phyloP scores from a whole-genome alignment of 78 protist species.

The Dictyostelium brefeldianum region DNA sequence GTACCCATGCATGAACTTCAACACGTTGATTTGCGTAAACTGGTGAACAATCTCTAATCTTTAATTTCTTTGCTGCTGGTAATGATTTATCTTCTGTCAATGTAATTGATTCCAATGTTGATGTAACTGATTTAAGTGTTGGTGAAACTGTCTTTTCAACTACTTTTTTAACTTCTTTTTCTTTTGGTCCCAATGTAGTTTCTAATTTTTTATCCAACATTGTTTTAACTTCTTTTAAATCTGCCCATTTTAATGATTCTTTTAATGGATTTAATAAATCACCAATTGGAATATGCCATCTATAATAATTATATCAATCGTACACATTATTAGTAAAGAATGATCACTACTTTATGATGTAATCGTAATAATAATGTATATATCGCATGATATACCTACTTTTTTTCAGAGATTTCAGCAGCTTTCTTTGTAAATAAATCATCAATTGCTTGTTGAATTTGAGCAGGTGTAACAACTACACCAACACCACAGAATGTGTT shows the following conservation, averaged over 20 bases:
- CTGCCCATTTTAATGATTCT: constrained; percentile 79
- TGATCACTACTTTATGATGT: no score
- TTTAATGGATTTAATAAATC: constrained; percentile 74
- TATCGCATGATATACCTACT: background rate
- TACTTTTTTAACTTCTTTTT: background rate
- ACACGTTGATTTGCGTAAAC: constrained; percentile 82
- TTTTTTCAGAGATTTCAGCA: constrained; percentile 41
- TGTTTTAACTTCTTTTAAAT: constrained; percentile 53
- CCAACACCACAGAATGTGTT: constrained; percentile 80
- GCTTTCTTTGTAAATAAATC: constrained; percentile 28
- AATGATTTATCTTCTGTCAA: constrained; percentile 42
- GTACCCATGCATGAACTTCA: constrained; percentile 94
- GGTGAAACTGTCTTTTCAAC: background rate
- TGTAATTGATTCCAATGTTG: constrained; percentile 31
- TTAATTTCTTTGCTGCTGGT: constrained; percentile 65
- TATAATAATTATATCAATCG: background rate
- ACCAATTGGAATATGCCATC: constrained; percentile 78
- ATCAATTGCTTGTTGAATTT: constrained; percentile 53
- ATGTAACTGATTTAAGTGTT: background rate
- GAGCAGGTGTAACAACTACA: constrained; percentile 45
- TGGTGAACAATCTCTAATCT: constrained; percentile 75
- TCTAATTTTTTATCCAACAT: constrained; percentile 33
- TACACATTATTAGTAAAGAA: no score
- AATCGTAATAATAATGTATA: no score
- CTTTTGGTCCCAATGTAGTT: constrained; percentile 58